phyloP scores from a whole-genome alignment of 495 filamentous ascomycete species.

The Neurospora sp. region DNA sequence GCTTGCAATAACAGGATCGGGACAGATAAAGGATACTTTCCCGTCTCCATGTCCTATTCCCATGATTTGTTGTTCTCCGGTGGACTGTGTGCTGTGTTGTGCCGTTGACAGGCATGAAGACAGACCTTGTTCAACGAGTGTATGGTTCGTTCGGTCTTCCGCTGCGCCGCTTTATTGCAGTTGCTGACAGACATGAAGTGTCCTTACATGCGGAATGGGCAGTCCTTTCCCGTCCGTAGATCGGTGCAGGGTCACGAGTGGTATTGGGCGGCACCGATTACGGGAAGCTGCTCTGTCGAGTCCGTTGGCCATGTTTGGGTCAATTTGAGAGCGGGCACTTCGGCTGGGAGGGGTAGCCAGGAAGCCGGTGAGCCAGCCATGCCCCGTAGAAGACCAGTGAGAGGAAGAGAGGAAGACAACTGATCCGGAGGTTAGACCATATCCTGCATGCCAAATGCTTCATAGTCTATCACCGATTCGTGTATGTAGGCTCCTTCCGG shows the following conservation, averaged over 20 bases:
- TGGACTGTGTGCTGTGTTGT: background rate
- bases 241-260: background rate
- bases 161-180: background rate
- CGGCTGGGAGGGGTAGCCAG: background rate
- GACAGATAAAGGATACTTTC: background rate
- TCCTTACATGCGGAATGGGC: background rate
- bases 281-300: background rate
- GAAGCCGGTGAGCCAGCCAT: background rate
- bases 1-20: background rate
- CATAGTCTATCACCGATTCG: background rate
- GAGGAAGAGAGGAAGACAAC: background rate
- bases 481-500: background rate
- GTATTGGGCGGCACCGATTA: background rate
- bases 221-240: background rate
- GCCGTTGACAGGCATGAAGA: background rate
- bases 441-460: background rate
- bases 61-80: background rate
- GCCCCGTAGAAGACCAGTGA: background rate
- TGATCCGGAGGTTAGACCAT: background rate
- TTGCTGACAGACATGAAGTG: background rate
- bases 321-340: background rate
- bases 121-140: background rate
- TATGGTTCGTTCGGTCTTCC: background rate
- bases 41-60: background rate
- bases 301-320: background rate